A percentile compares a stretch with the other conserved stretches of the same genome.
These are phyloP conservation scores for Trichocladium antarcticum DNA, from an alignment of 495 filamentous ascomycete genomes.

Conservation along the genomic window DNA sequence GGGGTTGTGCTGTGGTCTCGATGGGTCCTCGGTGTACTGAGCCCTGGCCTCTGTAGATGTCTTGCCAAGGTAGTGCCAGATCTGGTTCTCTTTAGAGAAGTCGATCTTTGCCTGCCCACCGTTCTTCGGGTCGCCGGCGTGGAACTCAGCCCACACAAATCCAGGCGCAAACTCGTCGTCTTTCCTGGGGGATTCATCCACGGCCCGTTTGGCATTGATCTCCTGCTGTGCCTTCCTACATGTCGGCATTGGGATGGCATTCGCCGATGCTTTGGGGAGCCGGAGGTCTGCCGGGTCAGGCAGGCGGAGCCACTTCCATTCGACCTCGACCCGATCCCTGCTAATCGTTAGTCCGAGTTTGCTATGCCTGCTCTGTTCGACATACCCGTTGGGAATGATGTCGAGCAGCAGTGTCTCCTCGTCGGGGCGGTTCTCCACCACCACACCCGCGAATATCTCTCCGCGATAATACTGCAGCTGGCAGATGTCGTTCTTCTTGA, in stretches of 20 bases:
- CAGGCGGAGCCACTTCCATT: slow-evolving; percentile 66
- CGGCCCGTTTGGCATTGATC: slow-evolving; percentile 45
- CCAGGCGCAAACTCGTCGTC: slow-evolving; percentile 60
- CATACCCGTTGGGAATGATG: slow-evolving; percentile 78
- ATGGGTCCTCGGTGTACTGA: slow-evolving; percentile 78
- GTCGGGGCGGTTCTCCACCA: slow-evolving; percentile 72
- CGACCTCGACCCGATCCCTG: slow-evolving; percentile 57
- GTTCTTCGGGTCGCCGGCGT: slow-evolving; percentile 41
- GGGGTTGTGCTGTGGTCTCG: slow-evolving; percentile 41
- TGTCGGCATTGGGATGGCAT: slow-evolving; percentile 46
- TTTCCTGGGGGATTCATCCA: slow-evolving; percentile 51
- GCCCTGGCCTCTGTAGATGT: slow-evolving; percentile 84
- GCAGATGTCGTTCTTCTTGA: slow-evolving; percentile 65
- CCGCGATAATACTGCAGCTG: slow-evolving; percentile 77
- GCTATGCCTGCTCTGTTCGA: slow-evolving; percentile 18
- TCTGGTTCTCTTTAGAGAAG: slow-evolving; percentile 53
- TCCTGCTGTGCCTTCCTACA: slow-evolving; percentile 44
- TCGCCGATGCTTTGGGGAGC: slow-evolving; percentile 50
- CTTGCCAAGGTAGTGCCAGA: slow-evolving; percentile 85
- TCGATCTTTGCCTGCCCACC: slow-evolving; percentile 47
- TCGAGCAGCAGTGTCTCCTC: slow-evolving; percentile 70
- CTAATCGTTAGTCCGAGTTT: slow-evolving; percentile 23
- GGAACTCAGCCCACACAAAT: slow-evolving; percentile 74
- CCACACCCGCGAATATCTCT: slow-evolving; percentile 83
- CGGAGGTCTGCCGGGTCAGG: slow-evolving; percentile 54